Evolutionary conservation across 2,329 filamentous ascomycete species (phyloP).

Genomic region (Tolypocladium pustulatum): DNA sequence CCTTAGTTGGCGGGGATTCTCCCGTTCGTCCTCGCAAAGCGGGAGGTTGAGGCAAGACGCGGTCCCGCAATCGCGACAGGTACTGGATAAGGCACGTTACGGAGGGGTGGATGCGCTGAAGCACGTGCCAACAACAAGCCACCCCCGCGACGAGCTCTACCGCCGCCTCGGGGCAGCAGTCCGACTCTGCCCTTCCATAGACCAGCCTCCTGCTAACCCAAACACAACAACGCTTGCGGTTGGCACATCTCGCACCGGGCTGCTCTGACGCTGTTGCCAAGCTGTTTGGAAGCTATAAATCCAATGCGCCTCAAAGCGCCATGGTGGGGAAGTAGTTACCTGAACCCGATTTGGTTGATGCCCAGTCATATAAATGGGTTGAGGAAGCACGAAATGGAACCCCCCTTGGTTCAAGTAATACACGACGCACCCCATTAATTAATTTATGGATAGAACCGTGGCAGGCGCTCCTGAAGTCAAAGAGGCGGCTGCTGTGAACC

Average conservation of each 20-base stretch:
- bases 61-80: background rate
- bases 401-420: no score
- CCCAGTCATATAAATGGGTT: no score
- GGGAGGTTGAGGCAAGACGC: background rate
- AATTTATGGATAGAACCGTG: no score
- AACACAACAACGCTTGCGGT: background rate
- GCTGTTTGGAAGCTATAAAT: background rate
- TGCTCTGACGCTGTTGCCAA: no score
- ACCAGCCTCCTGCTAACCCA: background rate
- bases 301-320: background rate
- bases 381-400: no score
- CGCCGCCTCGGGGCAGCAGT: background rate
- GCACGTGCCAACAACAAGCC: background rate
- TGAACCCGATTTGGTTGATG: no score
- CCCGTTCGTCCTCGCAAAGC: background rate
- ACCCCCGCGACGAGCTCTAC: background rate
- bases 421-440: no score
- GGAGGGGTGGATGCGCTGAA: background rate
- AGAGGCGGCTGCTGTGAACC: no score
- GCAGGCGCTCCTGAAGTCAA: no score
- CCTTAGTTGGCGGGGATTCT: background rate
- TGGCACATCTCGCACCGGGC: no score
- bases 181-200: background rate
- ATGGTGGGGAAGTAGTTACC: no score
- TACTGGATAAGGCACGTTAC: background rate